phyloP scores from a whole-genome alignment of 257 asterid species.

The Rehmannia glutinosa region DNA sequence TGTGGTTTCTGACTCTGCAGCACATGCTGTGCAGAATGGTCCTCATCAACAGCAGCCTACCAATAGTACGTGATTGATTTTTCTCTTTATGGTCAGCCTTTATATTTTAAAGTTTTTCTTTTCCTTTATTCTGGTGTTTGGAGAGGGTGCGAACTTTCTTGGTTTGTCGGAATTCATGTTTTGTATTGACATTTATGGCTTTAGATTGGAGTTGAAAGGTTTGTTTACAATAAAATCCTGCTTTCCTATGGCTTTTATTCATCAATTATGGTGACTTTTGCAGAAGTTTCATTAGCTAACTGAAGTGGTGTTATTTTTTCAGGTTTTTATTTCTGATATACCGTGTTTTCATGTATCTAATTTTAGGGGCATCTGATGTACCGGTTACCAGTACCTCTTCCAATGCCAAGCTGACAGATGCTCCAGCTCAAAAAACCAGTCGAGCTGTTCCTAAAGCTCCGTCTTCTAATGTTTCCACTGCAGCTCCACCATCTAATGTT shows the following conservation, averaged over 20 bases:
- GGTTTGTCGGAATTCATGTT: background rate
- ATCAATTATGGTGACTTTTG: background rate
- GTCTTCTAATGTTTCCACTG: slow-evolving; percentile 38
- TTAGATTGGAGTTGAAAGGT: background rate
- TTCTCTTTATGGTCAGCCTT: background rate
- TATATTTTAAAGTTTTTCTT: background rate
- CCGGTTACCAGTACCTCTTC: slow-evolving; percentile 29
- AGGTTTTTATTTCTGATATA: background rate
- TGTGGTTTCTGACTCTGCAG: slow-evolving; percentile 35
- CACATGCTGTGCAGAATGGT: slow-evolving; percentile 44
- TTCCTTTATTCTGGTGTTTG: background rate
- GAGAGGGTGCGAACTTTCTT: background rate
- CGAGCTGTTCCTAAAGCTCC: slow-evolving; percentile 50
- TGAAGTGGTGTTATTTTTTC: background rate
- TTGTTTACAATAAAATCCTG: background rate
- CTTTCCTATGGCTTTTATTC: background rate
- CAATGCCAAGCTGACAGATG: slow-evolving; percentile 32
- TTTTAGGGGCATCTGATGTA: slow-evolving; percentile 38
- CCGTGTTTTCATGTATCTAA: background rate
- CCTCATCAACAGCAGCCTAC: slow-evolving; percentile 34
- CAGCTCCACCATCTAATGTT: slow-evolving; percentile 45
- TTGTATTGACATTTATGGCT: background rate
- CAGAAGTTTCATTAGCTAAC: no score
- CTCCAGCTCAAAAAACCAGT: slow-evolving; percentile 37
- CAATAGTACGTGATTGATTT: slow-evolving; percentile 16